Conservation (phyloP, 208 protist genomes). For the Borovskyia barvae region DNA sequence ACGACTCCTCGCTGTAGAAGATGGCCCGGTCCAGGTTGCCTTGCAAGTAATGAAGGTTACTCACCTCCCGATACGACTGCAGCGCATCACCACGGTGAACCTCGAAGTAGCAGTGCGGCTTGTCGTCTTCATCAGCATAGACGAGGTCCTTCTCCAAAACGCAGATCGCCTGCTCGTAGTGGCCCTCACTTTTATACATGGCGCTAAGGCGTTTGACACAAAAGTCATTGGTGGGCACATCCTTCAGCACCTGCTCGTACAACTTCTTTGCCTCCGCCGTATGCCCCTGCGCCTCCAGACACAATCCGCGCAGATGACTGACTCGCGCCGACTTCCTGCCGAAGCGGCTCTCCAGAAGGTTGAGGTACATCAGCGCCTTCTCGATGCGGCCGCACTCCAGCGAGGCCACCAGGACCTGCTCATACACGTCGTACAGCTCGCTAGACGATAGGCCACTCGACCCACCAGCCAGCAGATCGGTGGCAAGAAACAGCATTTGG, state of each 20-base stretch:
- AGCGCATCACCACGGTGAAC: conserved; percentile 55
- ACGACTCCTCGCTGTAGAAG: conserved; percentile 70
- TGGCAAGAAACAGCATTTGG: conserved; percentile 68
- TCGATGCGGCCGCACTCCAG: conserved; percentile 71
- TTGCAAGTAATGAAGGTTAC: conserved; percentile 62
- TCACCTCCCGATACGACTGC: conserved; percentile 56
- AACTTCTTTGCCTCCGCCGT: conserved; percentile 48
- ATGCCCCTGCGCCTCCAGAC: conserved; percentile 70
- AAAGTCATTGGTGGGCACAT: conserved; percentile 62
- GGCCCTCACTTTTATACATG: conserved; percentile 72
- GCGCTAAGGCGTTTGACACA: conserved; percentile 63
- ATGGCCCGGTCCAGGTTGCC: conserved; percentile 53
- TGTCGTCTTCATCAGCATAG: conserved; percentile 71
- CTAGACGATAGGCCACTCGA: conserved; percentile 35
- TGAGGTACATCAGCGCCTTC: conserved; percentile 56
- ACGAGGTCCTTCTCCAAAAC: conserved; percentile 62
- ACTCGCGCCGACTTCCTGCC: conserved; percentile 69
- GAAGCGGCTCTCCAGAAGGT: conserved; percentile 73
- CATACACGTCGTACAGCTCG: conserved; percentile 73
- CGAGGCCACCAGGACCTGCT: conserved; percentile 78
- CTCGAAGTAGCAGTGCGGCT: conserved; percentile 62
- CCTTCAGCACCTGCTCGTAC: conserved; percentile 59
- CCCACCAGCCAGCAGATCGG: conserved; percentile 71
- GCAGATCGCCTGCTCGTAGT: conserved; percentile 66
- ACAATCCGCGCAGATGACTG: conserved; percentile 69